Evolutionary conservation across 2,329 filamentous ascomycete species (phyloP).

Genomic region (Fusarium sp.): DNA sequence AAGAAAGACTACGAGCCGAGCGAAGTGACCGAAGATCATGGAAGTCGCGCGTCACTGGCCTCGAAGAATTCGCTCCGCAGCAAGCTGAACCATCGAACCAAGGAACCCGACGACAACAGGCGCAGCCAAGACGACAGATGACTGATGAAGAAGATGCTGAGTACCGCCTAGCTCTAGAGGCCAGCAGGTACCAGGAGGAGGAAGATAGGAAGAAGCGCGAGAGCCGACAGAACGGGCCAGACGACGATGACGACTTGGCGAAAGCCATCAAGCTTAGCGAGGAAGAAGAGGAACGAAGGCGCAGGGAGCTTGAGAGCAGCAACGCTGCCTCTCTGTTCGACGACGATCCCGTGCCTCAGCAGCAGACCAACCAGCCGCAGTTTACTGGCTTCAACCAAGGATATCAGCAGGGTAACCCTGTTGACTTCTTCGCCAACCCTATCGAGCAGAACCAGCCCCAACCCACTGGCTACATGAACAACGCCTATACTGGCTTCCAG

Average conservation of each 20-base stretch:
- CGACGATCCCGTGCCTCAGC: slow-evolving; percentile 71
- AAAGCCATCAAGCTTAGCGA: slow-evolving; percentile 96
- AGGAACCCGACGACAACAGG: slow-evolving; percentile 58
- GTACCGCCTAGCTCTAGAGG: slow-evolving; percentile 90
- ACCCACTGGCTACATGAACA: slow-evolving; percentile 77
- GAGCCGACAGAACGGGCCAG: slow-evolving; percentile 65
- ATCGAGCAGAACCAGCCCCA: slow-evolving; percentile 83
- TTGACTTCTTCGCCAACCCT: slow-evolving; percentile 97
- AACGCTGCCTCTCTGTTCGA: slow-evolving; percentile 93
- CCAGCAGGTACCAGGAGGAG: slow-evolving; percentile 94
- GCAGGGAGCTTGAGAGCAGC: slow-evolving; percentile 85
- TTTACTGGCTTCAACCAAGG: slow-evolving; percentile 94
- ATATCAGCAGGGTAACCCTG: slow-evolving; percentile 95
- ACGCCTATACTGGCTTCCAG: slow-evolving; percentile 68
- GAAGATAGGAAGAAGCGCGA: slow-evolving; percentile 85
- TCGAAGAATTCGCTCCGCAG: slow-evolving; percentile 80
- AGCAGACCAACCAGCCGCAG: slow-evolving; percentile 73
- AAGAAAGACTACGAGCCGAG: slow-evolving; percentile 91
- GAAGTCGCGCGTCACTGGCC: slow-evolving; percentile 95
- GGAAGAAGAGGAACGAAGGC: slow-evolving; percentile 91
- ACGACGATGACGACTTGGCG: slow-evolving; percentile 87
- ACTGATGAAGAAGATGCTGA: slow-evolving; percentile 89
- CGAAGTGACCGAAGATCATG: slow-evolving; percentile 92
- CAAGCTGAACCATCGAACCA: slow-evolving; percentile 53
- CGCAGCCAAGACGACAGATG: slow-evolving; percentile 63